Conservation (phyloP, 768 basidiomycete genomes). For the Galerina marginata region DNA sequence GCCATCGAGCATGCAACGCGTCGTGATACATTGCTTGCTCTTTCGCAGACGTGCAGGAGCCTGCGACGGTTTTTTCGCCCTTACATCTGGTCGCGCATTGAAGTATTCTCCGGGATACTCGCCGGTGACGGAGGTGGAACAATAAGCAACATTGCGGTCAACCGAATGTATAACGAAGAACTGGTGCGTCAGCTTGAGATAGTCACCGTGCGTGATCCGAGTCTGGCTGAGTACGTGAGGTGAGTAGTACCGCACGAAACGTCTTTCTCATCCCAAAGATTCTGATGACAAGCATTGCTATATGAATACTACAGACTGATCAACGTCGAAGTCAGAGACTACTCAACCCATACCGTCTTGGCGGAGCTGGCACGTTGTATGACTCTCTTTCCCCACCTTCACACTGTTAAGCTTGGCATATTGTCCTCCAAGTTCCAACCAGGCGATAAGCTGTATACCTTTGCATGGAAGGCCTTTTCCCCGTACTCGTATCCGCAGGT, state of each 20-base stretch:
- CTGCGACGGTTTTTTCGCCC: neutral
- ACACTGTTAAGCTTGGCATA: conserved; percentile 12
- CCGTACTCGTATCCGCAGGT: conserved; percentile 5
- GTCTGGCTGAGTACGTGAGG: conserved; percentile 13
- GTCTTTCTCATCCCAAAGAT: neutral
- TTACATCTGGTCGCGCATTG: neutral
- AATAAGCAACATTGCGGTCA: neutral
- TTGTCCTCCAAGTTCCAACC: too few species aligned
- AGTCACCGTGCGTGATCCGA: conserved; percentile 13
- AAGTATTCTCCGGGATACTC: neutral
- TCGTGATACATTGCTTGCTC: neutral
- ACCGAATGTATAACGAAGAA: neutral
- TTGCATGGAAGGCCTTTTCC: neutral
- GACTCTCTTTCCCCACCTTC: conserved; percentile 25
- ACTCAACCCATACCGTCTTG: conserved; percentile 13
- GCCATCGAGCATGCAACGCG: neutral
- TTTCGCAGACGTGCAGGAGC: neutral
- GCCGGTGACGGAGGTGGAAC: neutral
- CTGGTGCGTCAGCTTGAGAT: conserved; percentile 17
- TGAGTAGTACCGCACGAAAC: neutral
- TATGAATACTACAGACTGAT: conserved; percentile 12
- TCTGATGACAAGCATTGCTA: neutral
- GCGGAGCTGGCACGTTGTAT: conserved; percentile 29
- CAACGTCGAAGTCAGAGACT: conserved; percentile 20
- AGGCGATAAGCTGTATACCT: neutral